Conservation (phyloP, 208 protist species). For the Crithidia thermophila region DNA sequence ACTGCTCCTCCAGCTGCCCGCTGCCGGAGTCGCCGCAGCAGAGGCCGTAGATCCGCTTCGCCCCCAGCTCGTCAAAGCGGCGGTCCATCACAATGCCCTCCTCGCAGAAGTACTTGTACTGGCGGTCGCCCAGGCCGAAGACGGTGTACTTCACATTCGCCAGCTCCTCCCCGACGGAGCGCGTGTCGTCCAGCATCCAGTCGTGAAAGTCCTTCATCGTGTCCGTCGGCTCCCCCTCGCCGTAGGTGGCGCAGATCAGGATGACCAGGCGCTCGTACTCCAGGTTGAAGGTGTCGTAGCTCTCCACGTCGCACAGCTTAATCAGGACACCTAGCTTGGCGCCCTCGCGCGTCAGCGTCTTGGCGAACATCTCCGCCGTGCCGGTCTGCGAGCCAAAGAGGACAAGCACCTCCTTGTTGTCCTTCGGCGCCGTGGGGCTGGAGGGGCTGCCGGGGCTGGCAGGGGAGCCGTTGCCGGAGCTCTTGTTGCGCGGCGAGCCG, state of each 20-base stretch:
- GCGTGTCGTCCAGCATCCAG: constrained; percentile 78
- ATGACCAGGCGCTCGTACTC: constrained; percentile 75
- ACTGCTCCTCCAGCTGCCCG: constrained; percentile 87
- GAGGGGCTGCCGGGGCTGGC: neutral
- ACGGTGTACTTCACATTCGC: constrained; percentile 83
- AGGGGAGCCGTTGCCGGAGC: neutral
- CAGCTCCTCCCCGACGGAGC: constrained; percentile 63
- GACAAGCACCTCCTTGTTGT: constrained; percentile 64
- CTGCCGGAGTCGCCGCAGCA: constrained; percentile 77
- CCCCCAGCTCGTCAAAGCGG: constrained; percentile 88
- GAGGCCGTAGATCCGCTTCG: constrained; percentile 78
- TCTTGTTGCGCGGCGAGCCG: neutral
- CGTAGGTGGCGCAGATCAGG: constrained; percentile 89
- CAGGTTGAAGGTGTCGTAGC: constrained; percentile 62
- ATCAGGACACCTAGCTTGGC: constrained; percentile 68
- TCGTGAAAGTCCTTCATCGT: constrained; percentile 90
- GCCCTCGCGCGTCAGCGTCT: constrained; percentile 78
- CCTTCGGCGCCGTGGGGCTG: neutral
- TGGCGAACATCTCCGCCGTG: constrained; percentile 90
- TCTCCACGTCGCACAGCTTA: constrained; percentile 63
- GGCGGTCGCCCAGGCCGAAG: constrained; percentile 89
- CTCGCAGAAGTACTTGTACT: constrained; percentile 92
- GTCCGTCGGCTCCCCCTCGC: constrained; percentile 92
- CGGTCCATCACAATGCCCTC: constrained; percentile 87
- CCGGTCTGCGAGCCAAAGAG: constrained; percentile 91